Evolutionary conservation across 192 early-diverging fungal species (phyloP), one percentile per base, ranked within the genome.

Genomic region (Coemansia sp.): DNA sequence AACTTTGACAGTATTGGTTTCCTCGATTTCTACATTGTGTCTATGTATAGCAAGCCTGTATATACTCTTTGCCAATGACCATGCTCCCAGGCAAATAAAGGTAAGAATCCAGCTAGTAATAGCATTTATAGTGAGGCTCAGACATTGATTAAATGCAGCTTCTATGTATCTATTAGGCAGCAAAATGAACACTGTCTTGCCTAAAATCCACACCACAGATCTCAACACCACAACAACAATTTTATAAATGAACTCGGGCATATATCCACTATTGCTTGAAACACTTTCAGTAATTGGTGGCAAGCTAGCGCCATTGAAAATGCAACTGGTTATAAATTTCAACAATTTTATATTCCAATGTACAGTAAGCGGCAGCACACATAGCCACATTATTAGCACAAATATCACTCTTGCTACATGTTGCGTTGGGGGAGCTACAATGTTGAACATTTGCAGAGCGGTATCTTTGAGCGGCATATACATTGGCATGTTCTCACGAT

Each of bases 311-410:
- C 17, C 21, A 39, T 38, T 27, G 22, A 58, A 39, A 6, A 58
- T 22, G 38, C 17, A 39, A n/a, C 31, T 39, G 12, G 23, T n/a
- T 12, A 58, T n/a, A 58, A 39, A 6, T 9, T 1, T n/a, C 35
- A 37, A 1, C 37, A 21, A n/a, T 17, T 27, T 58, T 8, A 64
- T 19, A 29, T 22, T 43, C 87, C 89, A 91, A 22, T 89, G 75
- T 1, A 89, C 86, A n/a, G 86, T 69, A 43, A 87, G 88, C 8
- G 93, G 93, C 6, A 95, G 71, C 25, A 84, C 61, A 5, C 90
- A 68, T 19, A 93, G 77, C 93, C 93, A 95, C 29, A 92, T 80
- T n/a, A 68, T 65, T 14, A 71, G 64, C 2, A 91, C 88, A 12
- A 64, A 57, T 26, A 37, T 19, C 0, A 35, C 21, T 9, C 26